Evolutionary conservation across 208 protist species (phyloP), one percentile per base, ranked within the genome.

Genomic region (Leishmania lainsoni): DNA sequence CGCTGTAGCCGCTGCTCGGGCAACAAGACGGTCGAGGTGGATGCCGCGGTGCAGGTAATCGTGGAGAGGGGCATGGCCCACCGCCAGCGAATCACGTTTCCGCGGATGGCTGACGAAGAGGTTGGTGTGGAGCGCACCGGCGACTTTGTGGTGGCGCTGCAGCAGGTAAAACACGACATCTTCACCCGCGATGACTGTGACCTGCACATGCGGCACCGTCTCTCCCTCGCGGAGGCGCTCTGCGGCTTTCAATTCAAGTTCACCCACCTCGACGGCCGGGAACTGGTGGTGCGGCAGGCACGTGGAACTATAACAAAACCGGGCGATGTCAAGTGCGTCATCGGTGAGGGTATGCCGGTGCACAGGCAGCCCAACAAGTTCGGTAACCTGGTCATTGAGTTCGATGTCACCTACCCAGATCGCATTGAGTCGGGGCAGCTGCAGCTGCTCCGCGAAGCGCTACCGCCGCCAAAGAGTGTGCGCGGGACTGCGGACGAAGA

Each of bases 101-200:
- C 52, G 17, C 83, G 87, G 52, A 87, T 91, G 85, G 93, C 87
- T 1, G 83, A 93, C 84, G 79, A 81, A 58, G 69, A 92, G 51
- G 86, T 89, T 1, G 83, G 78, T 9, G 78, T 68, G 49, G 87
- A 89, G 9, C 68, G 52, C 2, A 42, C 98, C 20, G 98, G 98
- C 32, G 98, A 99, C 87, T 88, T 99, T 73, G 89, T 99, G 20
- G 94, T 99, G 73, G 90, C 99, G 14, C 69, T 99, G 29, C 83
- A 99, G 61, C 85, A 99, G 81, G 90, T 96, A 66, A 94, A 98
- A 79, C 98, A 99, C 89, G 65, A 83, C 29, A 3, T 78, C 16
- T 99, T 99, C 82, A 83, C 90, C 10, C 90, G 99, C 58, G 78
- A 98, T 9, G 97, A 91, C 56, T 81, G 91, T 58, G 97, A 99